Evolutionary conservation across 2,329 filamentous ascomycete species (phyloP), one percentile per base, ranked within the genome.

Genomic region (Blastomyces percursus): DNA sequence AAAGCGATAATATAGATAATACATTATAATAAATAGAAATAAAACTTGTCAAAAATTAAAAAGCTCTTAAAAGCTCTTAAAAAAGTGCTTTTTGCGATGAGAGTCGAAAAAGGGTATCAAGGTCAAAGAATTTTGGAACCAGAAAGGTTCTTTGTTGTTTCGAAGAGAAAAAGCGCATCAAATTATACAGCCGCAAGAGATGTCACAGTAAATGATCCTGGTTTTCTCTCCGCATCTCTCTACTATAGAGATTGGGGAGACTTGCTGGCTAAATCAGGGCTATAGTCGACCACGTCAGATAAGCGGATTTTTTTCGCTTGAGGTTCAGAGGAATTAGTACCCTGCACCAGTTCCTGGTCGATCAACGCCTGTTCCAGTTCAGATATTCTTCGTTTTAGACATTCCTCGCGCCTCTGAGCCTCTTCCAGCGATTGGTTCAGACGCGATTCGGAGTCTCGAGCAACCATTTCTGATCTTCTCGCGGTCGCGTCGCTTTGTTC

Each of bases 341-440:
- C 67, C 46, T 64, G 63, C 1, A 59, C 3, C 42, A 60, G 61
- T 32, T 65, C 64, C 16, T 65, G 63, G 40, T 79, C 76, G 44
- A 67, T 67, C 16, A 82, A 65, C 64, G 81, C 79, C 62, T 73
- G 80, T 71, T 93, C 89, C 52, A 91, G 78, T 67, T 95, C 90
- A 63, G 90, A 88, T n/a, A 96, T 79, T 59, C 89, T 85, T 59
- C 88, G 83, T 77, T 95, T 95, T 46, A 96, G 81, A 63, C 87
- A 88, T 63, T 91, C 89, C 74, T 95, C 91, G 44, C 90, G 83
- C 60, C 85, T 83, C 69, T 91, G 87, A 56, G 87, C 86, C 60
- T 93, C 89, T 40, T 95, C 89, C 1, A 92, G 80, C 66, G 88
- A 86, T 42, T 81, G 78, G 63, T 82, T 81, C 56, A 89, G 73